These are phyloP conservation scores for Mucor irregularis DNA, from an alignment of 371 early-diverging fungal species.

Conservation along the genomic window DNA sequence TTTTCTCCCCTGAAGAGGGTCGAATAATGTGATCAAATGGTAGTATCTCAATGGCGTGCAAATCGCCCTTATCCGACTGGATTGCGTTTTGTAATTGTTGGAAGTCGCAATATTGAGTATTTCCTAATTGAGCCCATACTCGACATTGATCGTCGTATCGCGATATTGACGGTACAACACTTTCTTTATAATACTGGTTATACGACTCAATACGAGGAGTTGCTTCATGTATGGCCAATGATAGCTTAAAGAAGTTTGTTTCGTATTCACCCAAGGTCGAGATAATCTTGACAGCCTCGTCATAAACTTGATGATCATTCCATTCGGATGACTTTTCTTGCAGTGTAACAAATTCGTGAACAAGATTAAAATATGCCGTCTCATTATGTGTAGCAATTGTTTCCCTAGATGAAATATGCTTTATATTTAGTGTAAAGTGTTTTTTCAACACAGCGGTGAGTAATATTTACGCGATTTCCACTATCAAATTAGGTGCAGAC, in stretches of 20 bases:
- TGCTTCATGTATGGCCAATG: conserved; percentile 64
- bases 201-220: conserved; percentile 83
- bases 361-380: conserved; percentile 59
- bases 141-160: conserved; percentile 57
- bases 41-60: conserved; percentile 35
- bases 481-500: conserved; percentile 54
- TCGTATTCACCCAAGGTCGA: conserved; percentile 15
- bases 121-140: conserved; percentile 71
- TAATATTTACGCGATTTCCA: conserved; percentile 63
- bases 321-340: conserved; percentile 14
- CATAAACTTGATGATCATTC: conserved; percentile 48
- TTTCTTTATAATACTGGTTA: conserved; percentile 73
- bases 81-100: conserved; percentile 21
- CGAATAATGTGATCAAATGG: conserved; percentile 38
- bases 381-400: conserved; percentile 62
- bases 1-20: not conserved
- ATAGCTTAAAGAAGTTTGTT: conserved; percentile 50
- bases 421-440: not conserved
- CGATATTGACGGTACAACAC: conserved; percentile 46
- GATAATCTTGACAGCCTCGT: conserved; percentile 22
- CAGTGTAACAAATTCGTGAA: conserved; percentile 45
- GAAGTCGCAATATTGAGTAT: conserved; percentile 63
- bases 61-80: conserved; percentile 16
- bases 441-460: not conserved
- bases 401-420: conserved; percentile 48